Evolutionary conservation across 148 eudicot genomes (phyloP), one percentile per base, ranked within the genome.

Genomic region (Hydrangea macrophylla): DNA sequence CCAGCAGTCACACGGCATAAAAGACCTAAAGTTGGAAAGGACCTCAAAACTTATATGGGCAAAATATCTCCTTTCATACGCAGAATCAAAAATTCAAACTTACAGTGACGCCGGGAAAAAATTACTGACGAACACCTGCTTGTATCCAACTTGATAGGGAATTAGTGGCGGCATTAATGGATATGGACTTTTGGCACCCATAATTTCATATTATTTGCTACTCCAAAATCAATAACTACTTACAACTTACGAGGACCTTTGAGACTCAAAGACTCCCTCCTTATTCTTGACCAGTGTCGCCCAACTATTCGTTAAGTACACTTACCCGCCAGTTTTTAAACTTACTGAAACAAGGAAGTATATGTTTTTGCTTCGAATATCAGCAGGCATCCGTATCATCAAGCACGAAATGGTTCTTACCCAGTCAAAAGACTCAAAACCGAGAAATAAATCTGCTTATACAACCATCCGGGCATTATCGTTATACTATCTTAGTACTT

Each of bases 111-210:
- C 55, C 27, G 36, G 39, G 2, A 35, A 55, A 25, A 12, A 36
- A 20, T 9, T 36, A 36, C n/a, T 15, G 70, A 55, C 10, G 32
- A 9, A 39, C 56, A 26, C 10, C 53, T 27, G 22, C 56, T 54
- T 36, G 53, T 56, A 33, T 68, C 36, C 12, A n/a, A 26, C 61
- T 68, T 25, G 26, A 56, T 0, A 68, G 62, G 53, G 53, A 48
- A 48, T 48, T 18, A 17, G 53, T 48, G 23, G 20, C 15, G 23
- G 20, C 15, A 48, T 0, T 15, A 48, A 48, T 48, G n/a, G 53
- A 1, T 48, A 18, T 48, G 53, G 53, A 48, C 53, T 48, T 48
- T 7, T 22, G 17, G 17, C 17, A 17, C 22, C 53, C 6, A 18
- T 48, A 48, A 48, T 17, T 48, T 48, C 53, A 15, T 48, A 48